phyloP scores from a whole-genome alignment of 371 early-diverging fungal genomes.

The Chytridiales sp. region DNA sequence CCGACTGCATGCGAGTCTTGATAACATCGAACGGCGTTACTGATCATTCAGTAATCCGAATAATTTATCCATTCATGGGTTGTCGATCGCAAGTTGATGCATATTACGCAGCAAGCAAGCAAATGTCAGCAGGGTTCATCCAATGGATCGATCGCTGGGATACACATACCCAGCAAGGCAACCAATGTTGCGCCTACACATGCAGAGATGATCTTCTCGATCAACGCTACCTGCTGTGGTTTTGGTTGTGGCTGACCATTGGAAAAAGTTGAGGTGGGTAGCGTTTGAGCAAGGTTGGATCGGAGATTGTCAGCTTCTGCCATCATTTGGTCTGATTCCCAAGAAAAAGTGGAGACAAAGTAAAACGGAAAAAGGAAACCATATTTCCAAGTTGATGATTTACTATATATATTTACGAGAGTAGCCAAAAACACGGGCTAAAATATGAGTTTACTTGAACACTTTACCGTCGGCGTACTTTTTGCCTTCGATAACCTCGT shows the following conservation, averaged over 20 bases:
- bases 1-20: slow-evolving; percentile 85
- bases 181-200: slow-evolving; percentile 73
- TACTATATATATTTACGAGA: no score
- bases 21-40: slow-evolving; percentile 94
- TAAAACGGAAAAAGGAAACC: no score
- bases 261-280: not conserved
- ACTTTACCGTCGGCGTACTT: slow-evolving; percentile 71
- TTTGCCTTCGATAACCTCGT: slow-evolving; percentile 52
- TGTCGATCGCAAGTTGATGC: not conserved
- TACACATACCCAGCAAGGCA: slow-evolving; percentile 63
- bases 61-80: not conserved
- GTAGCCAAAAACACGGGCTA: no score
- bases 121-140: not conserved
- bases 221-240: not conserved
- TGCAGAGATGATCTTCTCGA: slow-evolving; percentile 68
- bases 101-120: no score
- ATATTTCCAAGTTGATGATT: no score
- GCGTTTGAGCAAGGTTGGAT: no score
- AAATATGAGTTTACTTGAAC: slow-evolving; percentile 77
- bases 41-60: slow-evolving; percentile 21
- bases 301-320: no score
- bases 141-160: not conserved
- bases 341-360: not conserved
- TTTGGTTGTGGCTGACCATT: not conserved
- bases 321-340: no score